Base-by-base conservation (phyloP, 2,329 filamentous ascomycete genomes). In the Domatiomyces catenatus region DNA sequence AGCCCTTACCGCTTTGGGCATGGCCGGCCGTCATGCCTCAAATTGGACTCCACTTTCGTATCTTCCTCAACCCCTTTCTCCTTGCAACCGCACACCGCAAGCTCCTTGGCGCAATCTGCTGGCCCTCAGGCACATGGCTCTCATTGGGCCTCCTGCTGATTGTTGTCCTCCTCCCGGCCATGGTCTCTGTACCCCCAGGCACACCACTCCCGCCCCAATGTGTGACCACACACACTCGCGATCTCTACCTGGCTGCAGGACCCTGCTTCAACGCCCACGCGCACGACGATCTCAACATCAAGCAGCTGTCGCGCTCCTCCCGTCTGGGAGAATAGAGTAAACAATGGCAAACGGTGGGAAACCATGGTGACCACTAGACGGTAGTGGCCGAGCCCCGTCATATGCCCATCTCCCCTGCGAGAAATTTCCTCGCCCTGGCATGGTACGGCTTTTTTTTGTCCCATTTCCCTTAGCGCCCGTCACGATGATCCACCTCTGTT, bases 381-480 rank as follows among this genome's bases (percentile, higher is more conserved):
- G 42, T 43, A 42, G 49, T 49, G 44, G 28, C 26, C 28, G 26
- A 46, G 42, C 20, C 19, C 42, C 42, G 12, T 15, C 43, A 49
- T 20, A 49, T 20, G 18, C 28, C 15, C 19, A 42, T 26, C 42
- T 8, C 28, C 42, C 42, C 46, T 43, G 42, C 28, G 43, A 12
- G 42, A 39, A 42, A 45, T 49, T 36, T 10, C 17, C n/a, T 52
- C 20, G 8, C 15, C n/a, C 47, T 43, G 42, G 32, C n/a, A 8
- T 17, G n/a, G 19, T 26, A 45, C 10, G 32, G 15, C 32, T 32
- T 47, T 48, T 51, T 48, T 43, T 26, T 24, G 42, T 49, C 48
- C 50, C 47, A 51, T 54, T 46, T 52, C 50, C 47, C 47, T 53
- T 56, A 56, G 56, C 56, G 52, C 54, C 50, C 36, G 45, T 18